A percentile compares a stretch with the other conserved stretches of the same genome.
Conservation (phyloP, 2,329 filamentous ascomycete species). For the Incumbomyces lentus region DNA sequence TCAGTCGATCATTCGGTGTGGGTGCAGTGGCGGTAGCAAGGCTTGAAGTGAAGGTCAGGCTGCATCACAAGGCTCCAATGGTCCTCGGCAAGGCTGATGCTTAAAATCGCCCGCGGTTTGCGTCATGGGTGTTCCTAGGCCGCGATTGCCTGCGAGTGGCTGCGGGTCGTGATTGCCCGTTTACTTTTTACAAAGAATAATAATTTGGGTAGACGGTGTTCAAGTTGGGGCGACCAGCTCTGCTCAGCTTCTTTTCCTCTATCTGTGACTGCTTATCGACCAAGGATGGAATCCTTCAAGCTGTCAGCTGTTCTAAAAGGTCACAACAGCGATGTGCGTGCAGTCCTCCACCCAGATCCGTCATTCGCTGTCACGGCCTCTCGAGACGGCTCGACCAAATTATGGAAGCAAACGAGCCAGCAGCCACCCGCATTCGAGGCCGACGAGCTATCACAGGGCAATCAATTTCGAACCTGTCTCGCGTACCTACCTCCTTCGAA, state of each 20-base stretch:
- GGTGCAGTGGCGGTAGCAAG: no score
- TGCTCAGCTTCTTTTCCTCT: background rate
- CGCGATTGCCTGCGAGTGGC: no score
- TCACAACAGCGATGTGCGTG: slow-evolving; percentile 91
- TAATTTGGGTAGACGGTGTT: no score
- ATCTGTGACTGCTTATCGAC: background rate
- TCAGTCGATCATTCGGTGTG: no score
- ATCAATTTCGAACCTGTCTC: slow-evolving; percentile 79
- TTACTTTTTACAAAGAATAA: no score
- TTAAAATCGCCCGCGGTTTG: no score
- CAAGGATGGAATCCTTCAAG: slow-evolving; percentile 40
- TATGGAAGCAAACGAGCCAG: slow-evolving; percentile 63
- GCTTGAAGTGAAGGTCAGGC: no score
- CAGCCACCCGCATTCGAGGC: slow-evolving; percentile 64
- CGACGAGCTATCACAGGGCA: slow-evolving; percentile 67
- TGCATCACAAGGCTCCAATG: no score
- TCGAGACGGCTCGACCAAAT: slow-evolving; percentile 77
- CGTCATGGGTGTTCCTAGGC: no score
- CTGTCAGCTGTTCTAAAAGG: slow-evolving; percentile 80
- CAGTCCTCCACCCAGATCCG: slow-evolving; percentile 64
- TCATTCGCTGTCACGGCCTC: slow-evolving; percentile 73
- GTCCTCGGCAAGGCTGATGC: no score
- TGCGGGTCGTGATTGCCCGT: no score
- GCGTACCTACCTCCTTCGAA: slow-evolving; percentile 62
- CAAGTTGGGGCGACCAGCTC: background rate